Evolutionary conservation across 257 asterid genomes (phyloP).

Genomic region (Solanum appendiculatum): DNA sequence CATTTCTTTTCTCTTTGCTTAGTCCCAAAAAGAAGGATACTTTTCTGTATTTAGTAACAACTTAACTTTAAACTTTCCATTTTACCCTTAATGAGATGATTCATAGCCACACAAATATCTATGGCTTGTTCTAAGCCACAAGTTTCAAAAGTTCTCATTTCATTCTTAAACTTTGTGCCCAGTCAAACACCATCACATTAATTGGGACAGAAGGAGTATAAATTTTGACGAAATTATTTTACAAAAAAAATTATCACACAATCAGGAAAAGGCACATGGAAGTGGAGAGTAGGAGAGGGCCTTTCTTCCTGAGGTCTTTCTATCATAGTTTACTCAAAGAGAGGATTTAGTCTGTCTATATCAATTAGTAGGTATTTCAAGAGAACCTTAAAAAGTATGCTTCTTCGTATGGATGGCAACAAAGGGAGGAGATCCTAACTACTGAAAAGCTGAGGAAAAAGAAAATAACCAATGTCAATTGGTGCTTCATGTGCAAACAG

Average conservation of each 20-base stretch:
- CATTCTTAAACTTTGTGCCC: neutral
- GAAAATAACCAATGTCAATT: neutral
- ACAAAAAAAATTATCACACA: neutral
- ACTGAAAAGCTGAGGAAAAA: neutral
- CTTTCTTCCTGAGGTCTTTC: neutral
- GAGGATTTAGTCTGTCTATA: neutral
- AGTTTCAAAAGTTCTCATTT: neutral
- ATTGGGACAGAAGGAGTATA: neutral
- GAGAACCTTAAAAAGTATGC: neutral
- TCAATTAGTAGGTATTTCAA: neutral
- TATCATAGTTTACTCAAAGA: neutral
- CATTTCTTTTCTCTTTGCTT: neutral
- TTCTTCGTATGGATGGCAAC: neutral
- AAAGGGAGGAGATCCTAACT: neutral
- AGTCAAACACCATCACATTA: neutral
- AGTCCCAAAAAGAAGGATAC: neutral
- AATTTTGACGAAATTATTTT: neutral
- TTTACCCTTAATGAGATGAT: neutral
- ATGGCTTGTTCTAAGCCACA: neutral
- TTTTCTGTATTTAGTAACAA: neutral
- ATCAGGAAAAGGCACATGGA: neutral
- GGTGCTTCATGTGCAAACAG: neutral
- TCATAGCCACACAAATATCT: neutral
- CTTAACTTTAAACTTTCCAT: neutral
- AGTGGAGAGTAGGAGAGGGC: neutral